phyloP scores from a whole-genome alignment of 2,329 filamentous ascomycete species.

The Monosporascus cannonballus region DNA sequence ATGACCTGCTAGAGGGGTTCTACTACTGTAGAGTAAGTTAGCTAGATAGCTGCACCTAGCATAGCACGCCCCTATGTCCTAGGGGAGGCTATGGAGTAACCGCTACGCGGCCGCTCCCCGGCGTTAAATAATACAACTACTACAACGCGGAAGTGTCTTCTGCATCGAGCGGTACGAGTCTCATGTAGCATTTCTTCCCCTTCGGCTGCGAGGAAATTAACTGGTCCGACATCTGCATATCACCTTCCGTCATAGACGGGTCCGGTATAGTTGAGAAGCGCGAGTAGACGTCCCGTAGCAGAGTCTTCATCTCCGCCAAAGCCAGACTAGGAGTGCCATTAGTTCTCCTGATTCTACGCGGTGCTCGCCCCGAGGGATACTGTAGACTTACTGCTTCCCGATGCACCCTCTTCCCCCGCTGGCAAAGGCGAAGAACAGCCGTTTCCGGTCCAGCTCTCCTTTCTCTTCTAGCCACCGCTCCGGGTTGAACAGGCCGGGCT shows the following conservation, averaged over 20 bases:
- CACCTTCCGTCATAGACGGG: slow-evolving; percentile 42
- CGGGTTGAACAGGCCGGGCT: slow-evolving; percentile 72
- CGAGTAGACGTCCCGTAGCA: slow-evolving; percentile 58
- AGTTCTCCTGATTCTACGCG: slow-evolving; percentile 2
- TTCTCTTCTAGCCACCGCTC: slow-evolving; percentile 74
- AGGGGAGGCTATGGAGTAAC: no score
- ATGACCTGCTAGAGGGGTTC: no score
- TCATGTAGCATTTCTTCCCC: slow-evolving; percentile 53
- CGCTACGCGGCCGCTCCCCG: no score
- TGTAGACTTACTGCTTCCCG: slow-evolving; percentile 55
- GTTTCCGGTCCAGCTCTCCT: slow-evolving; percentile 65
- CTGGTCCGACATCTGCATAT: slow-evolving; percentile 62
- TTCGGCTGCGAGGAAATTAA: slow-evolving; percentile 59
- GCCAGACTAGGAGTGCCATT: slow-evolving; percentile 41
- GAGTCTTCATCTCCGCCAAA: slow-evolving; percentile 60
- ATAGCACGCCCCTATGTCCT: no score
- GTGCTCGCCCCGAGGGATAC: background rate
- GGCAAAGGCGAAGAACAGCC: slow-evolving; percentile 60
- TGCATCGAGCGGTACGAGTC: slow-evolving; percentile 32
- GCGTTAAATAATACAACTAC: no score
- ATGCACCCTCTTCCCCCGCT: slow-evolving; percentile 60
- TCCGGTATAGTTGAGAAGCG: slow-evolving; percentile 51
- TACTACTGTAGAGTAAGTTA: no score
- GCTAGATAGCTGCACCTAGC: no score
- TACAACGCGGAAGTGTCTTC: background rate